A percentile compares a stretch with the other conserved stretches of the same genome.
Conservation (phyloP, 2,329 filamentous ascomycete species). For the Colletotrichum echinochloae region DNA sequence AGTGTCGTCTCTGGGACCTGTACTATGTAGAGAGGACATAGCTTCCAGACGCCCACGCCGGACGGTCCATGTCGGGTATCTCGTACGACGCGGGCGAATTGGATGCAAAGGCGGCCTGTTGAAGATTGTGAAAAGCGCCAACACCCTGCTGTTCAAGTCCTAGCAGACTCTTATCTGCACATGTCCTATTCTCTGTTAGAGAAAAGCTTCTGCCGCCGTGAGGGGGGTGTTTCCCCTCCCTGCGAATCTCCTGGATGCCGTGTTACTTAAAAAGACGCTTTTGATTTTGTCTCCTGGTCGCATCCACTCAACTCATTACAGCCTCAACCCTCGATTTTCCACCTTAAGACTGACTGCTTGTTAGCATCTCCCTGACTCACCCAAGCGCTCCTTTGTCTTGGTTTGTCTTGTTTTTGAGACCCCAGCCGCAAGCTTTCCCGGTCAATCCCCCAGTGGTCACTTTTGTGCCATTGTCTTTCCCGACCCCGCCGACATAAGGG, state of each 20-base stretch:
- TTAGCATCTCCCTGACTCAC: conserved; percentile 6
- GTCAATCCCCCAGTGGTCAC: neutral
- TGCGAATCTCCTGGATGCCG: neutral
- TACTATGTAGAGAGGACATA: too few relatives aligned
- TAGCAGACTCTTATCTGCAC: conserved; percentile 28
- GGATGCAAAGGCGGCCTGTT: neutral
- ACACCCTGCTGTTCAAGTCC: neutral
- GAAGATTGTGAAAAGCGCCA: conserved; percentile 5
- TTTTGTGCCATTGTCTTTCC: conserved; percentile 21
- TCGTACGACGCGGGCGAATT: conserved; percentile 24
- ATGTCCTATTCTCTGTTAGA: neutral
- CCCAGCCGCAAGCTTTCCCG: conserved; percentile 12
- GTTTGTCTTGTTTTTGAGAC: neutral
- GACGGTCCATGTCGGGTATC: conserved; percentile 32
- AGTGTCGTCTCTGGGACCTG: neutral
- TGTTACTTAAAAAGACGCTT: neutral
- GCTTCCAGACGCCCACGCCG: neutral
- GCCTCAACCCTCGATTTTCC: neutral
- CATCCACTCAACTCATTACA: neutral
- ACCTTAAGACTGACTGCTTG: neutral
- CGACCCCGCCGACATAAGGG: conserved; percentile 32
- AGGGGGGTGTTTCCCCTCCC: neutral
- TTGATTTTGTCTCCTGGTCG: conserved; percentile 1
- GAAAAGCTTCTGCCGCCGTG: conserved; percentile 10
- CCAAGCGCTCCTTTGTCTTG: conserved; percentile 12